These are phyloP conservation scores for Acorus gramineus DNA, from an alignment of 106 monocot species.

Conservation along the genomic window DNA sequence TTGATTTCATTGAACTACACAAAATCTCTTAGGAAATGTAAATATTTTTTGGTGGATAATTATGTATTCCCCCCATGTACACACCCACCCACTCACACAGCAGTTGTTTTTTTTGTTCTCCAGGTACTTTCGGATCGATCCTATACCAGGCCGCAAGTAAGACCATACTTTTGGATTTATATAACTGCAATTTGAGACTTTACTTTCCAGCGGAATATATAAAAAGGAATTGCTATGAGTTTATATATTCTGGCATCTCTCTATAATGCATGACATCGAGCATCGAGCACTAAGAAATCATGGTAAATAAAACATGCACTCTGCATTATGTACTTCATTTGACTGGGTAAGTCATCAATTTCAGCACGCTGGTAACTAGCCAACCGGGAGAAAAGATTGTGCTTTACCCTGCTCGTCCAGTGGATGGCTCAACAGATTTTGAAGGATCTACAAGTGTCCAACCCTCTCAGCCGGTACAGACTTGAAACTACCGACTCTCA, in stretches of 20 bases:
- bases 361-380: conserved; percentile 70
- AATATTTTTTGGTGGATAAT: too few relatives aligned
- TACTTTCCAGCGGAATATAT: too few relatives aligned
- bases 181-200: too few relatives aligned
- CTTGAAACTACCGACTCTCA: too few relatives aligned
- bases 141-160: conserved; percentile 97
- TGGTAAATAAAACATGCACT: conserved; percentile 1
- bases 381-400: conserved; percentile 82
- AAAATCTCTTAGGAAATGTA: too few relatives aligned
- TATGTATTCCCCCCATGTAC: too few relatives aligned
- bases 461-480: conserved; percentile 65
- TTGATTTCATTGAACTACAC: too few relatives aligned
- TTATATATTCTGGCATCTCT: background rate
- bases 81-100: too few relatives aligned
- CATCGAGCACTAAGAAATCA: conserved; percentile 1
- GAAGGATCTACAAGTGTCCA: conserved; percentile 89
- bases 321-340: background rate
- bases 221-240: too few relatives aligned
- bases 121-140: conserved; percentile 95
- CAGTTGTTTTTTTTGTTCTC: conserved; percentile 6
- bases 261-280: conserved; percentile 1
- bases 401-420: conserved; percentile 81
- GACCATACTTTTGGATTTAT: conserved; percentile 9
- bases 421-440: conserved; percentile 86
- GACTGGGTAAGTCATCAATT: conserved; percentile 13